Evolutionary conservation across 345 rosid genomes (phyloP).

Genomic region (Hibiscus syriacus): DNA sequence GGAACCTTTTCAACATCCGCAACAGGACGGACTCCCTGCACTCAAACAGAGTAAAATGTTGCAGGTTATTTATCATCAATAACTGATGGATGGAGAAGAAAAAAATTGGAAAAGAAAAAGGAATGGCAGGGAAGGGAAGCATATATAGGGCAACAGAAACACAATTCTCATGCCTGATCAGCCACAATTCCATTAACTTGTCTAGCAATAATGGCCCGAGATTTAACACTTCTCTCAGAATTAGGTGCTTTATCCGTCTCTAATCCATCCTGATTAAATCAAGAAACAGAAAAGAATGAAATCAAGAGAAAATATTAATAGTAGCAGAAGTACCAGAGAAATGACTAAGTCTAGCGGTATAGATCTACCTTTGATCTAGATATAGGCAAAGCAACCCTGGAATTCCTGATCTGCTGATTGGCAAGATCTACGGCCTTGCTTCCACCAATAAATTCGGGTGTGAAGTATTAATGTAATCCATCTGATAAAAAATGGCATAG

Average conservation of each 20-base stretch:
- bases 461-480: conserved; percentile 93
- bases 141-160: background rate
- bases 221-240: conserved; percentile 58
- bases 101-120: background rate
- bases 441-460: conserved; percentile 89
- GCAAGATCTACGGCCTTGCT: conserved; percentile 84
- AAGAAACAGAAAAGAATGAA: conserved; percentile 8
- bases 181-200: conserved; percentile 76
- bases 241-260: conserved; percentile 72
- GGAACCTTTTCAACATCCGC: conserved; percentile 57
- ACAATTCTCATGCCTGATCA: conserved; percentile 61
- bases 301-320: background rate
- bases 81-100: background rate
- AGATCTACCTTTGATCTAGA: conserved; percentile 56
- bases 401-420: conserved; percentile 60
- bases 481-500: conserved; percentile 36
- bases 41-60: conserved; percentile 4
- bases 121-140: background rate
- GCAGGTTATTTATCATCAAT: background rate
- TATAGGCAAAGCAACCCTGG: conserved; percentile 48
- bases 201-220: conserved; percentile 77
- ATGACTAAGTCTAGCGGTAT: background rate
- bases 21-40: conserved; percentile 51
- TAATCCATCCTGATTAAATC: conserved; percentile 45
- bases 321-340: conserved; percentile 5